These are phyloP conservation scores for Penicillium sp. DNA, from an alignment of 2,329 filamentous ascomycete genomes.

Conservation along the genomic window DNA sequence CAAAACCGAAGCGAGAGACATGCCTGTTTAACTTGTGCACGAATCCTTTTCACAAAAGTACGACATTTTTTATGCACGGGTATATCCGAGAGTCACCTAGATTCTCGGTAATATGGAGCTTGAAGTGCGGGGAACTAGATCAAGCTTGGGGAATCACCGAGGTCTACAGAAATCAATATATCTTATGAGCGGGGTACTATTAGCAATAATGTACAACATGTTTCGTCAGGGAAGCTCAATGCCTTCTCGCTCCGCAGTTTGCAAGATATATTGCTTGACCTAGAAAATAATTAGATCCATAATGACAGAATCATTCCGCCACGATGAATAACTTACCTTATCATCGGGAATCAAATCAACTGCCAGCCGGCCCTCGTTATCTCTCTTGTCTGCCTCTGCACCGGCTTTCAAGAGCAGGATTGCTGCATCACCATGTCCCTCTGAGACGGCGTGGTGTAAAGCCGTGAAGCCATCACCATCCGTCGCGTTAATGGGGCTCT, in stretches of 20 bases:
- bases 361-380: slow-evolving; percentile 67
- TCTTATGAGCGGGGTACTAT: not conserved
- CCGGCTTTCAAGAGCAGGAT: slow-evolving; percentile 80
- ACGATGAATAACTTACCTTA: slow-evolving; percentile 58
- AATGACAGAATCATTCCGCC: not conserved
- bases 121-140: slow-evolving; percentile 14
- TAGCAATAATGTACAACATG: not conserved
- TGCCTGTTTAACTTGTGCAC: no score
- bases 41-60: no score
- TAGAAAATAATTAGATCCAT: slow-evolving; percentile 30
- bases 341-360: slow-evolving; percentile 83
- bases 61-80: not conserved
- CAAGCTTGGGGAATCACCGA: not conserved
- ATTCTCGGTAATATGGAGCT: not conserved
- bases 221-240: slow-evolving; percentile 58
- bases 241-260: slow-evolving; percentile 79
- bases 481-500: slow-evolving; percentile 78
- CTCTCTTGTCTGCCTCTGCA: slow-evolving; percentile 76
- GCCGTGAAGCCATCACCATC: slow-evolving; percentile 84
- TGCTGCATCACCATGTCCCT: slow-evolving; percentile 74
- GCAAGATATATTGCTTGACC: slow-evolving; percentile 74
- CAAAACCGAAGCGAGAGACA: not conserved
- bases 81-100: not conserved
- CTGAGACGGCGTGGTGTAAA: slow-evolving; percentile 70
- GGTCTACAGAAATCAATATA: not conserved